phyloP scores from a whole-genome alignment of 345 rosid species.

The Ricinus communis region DNA sequence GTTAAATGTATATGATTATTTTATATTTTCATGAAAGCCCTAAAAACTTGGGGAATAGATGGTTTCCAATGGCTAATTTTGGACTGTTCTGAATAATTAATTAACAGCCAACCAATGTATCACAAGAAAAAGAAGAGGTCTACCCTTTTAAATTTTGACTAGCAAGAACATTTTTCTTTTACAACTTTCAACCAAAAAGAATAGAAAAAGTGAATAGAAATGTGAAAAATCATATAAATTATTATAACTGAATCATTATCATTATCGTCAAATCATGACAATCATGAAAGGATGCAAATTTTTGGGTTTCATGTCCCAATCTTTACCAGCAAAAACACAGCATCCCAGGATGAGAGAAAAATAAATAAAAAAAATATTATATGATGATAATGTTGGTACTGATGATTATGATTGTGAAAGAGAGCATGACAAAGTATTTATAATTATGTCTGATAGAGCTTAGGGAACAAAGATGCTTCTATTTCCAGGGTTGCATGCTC shows the following conservation, averaged over 20 bases:
- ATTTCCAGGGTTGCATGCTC: conserved; percentile 26
- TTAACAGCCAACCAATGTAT: neutral
- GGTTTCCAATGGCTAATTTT: neutral
- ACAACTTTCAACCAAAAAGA: conserved; percentile 10
- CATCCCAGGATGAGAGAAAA: conserved; percentile 41
- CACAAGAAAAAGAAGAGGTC: neutral
- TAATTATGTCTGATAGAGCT: conserved; percentile 31
- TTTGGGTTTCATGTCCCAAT: conserved; percentile 29
- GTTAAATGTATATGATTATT: too few relatives aligned
- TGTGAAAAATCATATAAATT: conserved; percentile 2
- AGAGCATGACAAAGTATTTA: conserved; percentile 32
- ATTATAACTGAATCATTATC: conserved; percentile 15
- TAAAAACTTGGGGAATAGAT: too few relatives aligned
- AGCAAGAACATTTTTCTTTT: neutral
- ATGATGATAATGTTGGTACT: conserved; percentile 14
- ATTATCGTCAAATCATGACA: conserved; percentile 1
- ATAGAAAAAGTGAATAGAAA: too few relatives aligned
- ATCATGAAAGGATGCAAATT: conserved; percentile 10
- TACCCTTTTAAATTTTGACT: conserved; percentile 8
- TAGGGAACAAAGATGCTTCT: conserved; percentile 31
- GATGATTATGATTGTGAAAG: conserved; percentile 33
- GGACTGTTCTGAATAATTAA: neutral
- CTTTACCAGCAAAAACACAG: conserved; percentile 32
- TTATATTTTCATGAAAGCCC: too few relatives aligned
- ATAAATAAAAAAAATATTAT: neutral